Evolutionary conservation across 345 rosid genomes (phyloP), one percentile per base, ranked within the genome.

Genomic region (Eucalyptus cloeziana): DNA sequence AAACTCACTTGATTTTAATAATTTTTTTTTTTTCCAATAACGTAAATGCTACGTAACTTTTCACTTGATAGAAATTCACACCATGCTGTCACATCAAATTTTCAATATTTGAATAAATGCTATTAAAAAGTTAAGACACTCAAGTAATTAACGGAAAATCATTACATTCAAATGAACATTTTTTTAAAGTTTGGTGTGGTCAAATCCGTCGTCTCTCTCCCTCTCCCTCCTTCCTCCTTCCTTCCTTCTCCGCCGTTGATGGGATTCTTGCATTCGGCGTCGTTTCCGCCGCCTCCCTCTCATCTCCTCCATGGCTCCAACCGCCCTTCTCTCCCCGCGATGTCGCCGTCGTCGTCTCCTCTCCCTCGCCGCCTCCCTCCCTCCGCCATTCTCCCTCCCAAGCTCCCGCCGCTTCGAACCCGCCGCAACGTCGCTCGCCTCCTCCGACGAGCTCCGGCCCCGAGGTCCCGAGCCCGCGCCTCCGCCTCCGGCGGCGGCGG

Each of bases 241-340:
- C 22, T 3, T 43, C 58, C 12, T 71, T 11, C 16, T 30, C 43
- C 21, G 21, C 31, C 22, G 10, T 79, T n/a, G 58, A 87, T 87
- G 88, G 88, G n/a, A 87, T 47, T 87, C 88, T 47, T 81, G 45
- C 71, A 25, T 30, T 3, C 88, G 85, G 88, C 85, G 85, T 88
- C 86, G 69, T 88, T 50, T 51, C 86, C 33, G 19, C 13, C 49
- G 87, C 37, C 80, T 22, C 83, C 87, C 64, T 24, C 49, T 24
- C 86, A 10, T 64, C 79, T 43, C 87, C 47, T 30, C 83, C 83
- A 60, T 47, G 37, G 27, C 81, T 83, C 64, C 45, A 25, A 13
- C 62, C 58, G 7, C 62, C 79, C 8, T 33, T 25, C 62, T 40
- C 87, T 86, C 83, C 50, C 31, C 33, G 30, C 27, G n/a, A 37